Base-by-base conservation (phyloP, 1,139 yeast genomes). In the Suhomyces terraborum region DNA sequence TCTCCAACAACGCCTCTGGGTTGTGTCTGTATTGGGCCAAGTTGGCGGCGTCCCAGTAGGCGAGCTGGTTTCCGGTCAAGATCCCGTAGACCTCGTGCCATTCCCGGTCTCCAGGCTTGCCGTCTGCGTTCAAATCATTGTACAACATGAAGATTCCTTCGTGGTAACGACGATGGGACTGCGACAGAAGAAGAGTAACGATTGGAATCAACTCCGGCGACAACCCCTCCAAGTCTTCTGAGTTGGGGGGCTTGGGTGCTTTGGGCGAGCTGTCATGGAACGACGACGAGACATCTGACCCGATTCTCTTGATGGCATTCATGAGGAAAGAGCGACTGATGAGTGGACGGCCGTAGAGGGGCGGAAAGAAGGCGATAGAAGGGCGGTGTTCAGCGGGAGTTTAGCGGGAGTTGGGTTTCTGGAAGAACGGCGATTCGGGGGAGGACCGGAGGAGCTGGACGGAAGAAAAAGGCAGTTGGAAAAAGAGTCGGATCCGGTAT, bases 71-170 rank as follows among this genome's bases (percentile, higher is more conserved):
- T 12, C 98, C 98, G 7, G 88, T 80, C 35, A 93, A 70, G 20
- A 88, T 88, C 34, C 96, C 98, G 61, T 86, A 93, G 13, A 89
- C 96, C 61, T 93, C 97, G 45, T 77, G 75, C 98, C 98, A 93
- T 54, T 78, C 77, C 38, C 97, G 73, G 41, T 84, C 88, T 0
- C 82, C 78, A 0, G 96, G 93, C 47, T 84, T 79, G 8, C 98
- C 98, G 53, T 89, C 96, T 13, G 86, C 79, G 55, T 82, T 81
- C 51, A 85, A 67, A 54, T 85, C 93, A 52, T 82, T 80, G 49
- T 84, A 69, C 12, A 85, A 64, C 84, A 84, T 79, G 54, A 85
- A 80, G 3, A 82, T 77, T 39, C 93, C 93, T 55, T 84, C 94
- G 47, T 75, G 72, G 59, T 85, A 85, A 34, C 88, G 74, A 44